A percentile compares a stretch with the other conserved stretches of the same genome.
Conservation (phyloP, 208 protist genomes). For the Acanthamoeba sp. region DNA sequence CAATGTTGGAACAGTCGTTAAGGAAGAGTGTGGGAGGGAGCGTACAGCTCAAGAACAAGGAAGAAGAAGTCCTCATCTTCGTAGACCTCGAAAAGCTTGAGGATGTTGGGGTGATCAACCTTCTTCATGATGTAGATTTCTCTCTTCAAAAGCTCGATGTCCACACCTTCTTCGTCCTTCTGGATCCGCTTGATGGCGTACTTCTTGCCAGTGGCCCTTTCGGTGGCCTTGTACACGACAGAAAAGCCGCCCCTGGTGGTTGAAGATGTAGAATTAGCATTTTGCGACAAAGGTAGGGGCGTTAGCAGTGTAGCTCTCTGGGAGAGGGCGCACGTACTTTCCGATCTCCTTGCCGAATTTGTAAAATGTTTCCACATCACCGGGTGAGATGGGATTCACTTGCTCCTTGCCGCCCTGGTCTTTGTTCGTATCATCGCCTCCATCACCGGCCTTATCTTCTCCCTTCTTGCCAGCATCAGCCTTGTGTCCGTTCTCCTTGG, state of each 20-base stretch:
- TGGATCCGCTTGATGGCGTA: slow-evolving; percentile 70
- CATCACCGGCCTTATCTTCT: not conserved
- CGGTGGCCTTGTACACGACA: slow-evolving; percentile 65
- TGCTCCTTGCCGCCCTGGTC: not conserved
- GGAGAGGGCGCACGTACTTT: slow-evolving; percentile 69
- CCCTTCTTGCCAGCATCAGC: not conserved
- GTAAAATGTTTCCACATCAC: slow-evolving; percentile 52
- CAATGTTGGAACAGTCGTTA: not conserved
- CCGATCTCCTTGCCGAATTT: slow-evolving; percentile 74
- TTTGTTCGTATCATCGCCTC: not conserved
- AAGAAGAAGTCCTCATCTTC: slow-evolving; percentile 66
- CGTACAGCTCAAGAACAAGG: slow-evolving; percentile 76
- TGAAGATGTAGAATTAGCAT: not conserved
- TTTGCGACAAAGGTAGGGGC: not conserved
- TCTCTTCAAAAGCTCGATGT: slow-evolving; percentile 71
- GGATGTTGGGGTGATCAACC: slow-evolving; percentile 73
- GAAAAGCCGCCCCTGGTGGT: slow-evolving; percentile 60
- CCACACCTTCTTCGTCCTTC: slow-evolving; percentile 69
- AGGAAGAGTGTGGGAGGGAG: not conserved
- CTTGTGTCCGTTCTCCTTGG: slow-evolving; percentile 52
- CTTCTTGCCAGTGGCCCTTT: slow-evolving; percentile 66
- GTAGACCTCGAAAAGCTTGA: slow-evolving; percentile 74
- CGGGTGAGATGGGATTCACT: slow-evolving; percentile 51
- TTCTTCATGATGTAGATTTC: slow-evolving; percentile 78
- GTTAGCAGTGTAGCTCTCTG: too few relatives aligned